Percentiles rank a stretch among this genome's conserved stretches.
Evolutionary conservation across 768 basidiomycete species (phyloP).

Genomic region (Macrolepiota dolichaula): DNA sequence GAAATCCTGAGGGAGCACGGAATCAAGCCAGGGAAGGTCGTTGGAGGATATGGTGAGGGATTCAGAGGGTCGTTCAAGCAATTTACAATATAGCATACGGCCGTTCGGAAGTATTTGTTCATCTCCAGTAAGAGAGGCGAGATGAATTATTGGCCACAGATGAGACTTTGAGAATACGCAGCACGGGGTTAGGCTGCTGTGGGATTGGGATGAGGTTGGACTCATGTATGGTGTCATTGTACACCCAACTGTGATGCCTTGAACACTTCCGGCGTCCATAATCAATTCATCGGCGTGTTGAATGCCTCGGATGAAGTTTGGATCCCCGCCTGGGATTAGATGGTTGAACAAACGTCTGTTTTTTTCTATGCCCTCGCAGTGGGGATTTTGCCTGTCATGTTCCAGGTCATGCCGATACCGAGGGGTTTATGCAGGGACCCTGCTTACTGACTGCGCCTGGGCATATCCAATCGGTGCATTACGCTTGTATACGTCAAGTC

Average conservation of each 20-base stretch:
- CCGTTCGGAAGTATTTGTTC: slow-evolving; percentile 12
- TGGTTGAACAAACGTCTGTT: slow-evolving; percentile 30
- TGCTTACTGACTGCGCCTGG: slow-evolving; percentile 20
- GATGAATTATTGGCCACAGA: slow-evolving; percentile 22
- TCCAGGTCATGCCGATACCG: neutral
- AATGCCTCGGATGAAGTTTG: slow-evolving; percentile 22
- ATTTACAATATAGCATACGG: slow-evolving; percentile 23
- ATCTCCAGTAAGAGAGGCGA: slow-evolving; percentile 9
- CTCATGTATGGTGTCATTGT: slow-evolving; percentile 20
- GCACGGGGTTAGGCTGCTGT: slow-evolving; percentile 18
- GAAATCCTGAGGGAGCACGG: neutral
- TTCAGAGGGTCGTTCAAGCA: slow-evolving; percentile 15
- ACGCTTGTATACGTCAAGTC: slow-evolving; percentile 29
- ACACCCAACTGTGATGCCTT: slow-evolving; percentile 28
- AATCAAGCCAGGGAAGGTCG: slow-evolving; percentile 23
- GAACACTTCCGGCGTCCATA: slow-evolving; percentile 28
- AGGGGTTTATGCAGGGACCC: neutral
- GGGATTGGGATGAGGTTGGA: slow-evolving; percentile 20
- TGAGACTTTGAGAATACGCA: slow-evolving; percentile 20
- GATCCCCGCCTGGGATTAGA: slow-evolving; percentile 23
- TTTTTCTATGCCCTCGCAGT: slow-evolving; percentile 31
- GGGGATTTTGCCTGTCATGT: slow-evolving; percentile 29
- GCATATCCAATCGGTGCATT: slow-evolving; percentile 29
- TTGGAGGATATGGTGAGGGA: slow-evolving; percentile 22
- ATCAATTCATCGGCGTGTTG: slow-evolving; percentile 13